Evolutionary conservation across 2,329 filamentous ascomycete species (phyloP).

Genomic region (Colletotrichum incanum): DNA sequence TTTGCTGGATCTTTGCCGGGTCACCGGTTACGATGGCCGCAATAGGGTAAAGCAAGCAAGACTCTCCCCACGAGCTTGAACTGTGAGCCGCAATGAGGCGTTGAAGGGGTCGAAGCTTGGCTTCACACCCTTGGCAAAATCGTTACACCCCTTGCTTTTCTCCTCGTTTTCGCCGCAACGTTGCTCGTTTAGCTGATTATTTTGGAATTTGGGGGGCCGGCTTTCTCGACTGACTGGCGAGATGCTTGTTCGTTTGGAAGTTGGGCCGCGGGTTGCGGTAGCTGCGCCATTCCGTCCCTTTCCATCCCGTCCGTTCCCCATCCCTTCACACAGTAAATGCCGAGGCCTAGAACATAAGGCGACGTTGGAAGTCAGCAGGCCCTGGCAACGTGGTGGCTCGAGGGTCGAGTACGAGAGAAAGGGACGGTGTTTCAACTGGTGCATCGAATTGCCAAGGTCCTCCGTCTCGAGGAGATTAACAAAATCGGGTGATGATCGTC

Average conservation of each 20-base stretch:
- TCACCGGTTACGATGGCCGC: slow-evolving; percentile 19
- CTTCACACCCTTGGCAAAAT: slow-evolving; percentile 10
- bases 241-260: slow-evolving; percentile 30
- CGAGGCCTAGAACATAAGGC: slow-evolving; percentile 28
- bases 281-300: slow-evolving; percentile 39
- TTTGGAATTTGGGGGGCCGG: neutral
- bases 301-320: slow-evolving; percentile 30
- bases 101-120: slow-evolving; percentile 21
- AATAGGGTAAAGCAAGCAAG: slow-evolving; percentile 16
- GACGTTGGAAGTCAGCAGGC: slow-evolving; percentile 7
- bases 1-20: slow-evolving; percentile 16
- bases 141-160: slow-evolving; percentile 11
- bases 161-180: slow-evolving; percentile 6
- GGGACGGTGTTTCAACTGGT: slow-evolving; percentile 38
- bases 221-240: neutral
- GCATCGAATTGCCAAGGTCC: slow-evolving; percentile 38
- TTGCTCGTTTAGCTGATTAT: neutral
- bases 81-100: slow-evolving; percentile 28
- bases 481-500: slow-evolving; percentile 26
- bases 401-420: neutral
- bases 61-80: slow-evolving; percentile 25
- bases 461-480: slow-evolving; percentile 36
- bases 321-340: slow-evolving; percentile 24
- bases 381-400: slow-evolving; percentile 12
- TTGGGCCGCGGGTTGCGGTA: slow-evolving; percentile 17